Base-by-base conservation (phyloP, 2,329 filamentous ascomycete species). In the Exophiala lecanii-corni region DNA sequence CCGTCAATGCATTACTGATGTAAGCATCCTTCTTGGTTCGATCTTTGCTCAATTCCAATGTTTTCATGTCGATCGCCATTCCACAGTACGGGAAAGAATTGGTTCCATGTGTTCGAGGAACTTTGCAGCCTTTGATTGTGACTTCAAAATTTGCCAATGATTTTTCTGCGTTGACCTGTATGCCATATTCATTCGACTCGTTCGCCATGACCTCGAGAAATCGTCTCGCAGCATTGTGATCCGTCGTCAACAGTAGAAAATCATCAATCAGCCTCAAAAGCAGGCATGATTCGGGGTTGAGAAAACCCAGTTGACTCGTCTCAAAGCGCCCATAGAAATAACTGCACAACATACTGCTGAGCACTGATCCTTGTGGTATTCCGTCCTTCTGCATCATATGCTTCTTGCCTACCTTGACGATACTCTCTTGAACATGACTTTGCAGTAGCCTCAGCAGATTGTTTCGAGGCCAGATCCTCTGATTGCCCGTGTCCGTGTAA, bases 311-410 rank as follows among this genome's bases (percentile, higher is more conserved):
- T 10, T 82, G 69, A 18, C 80, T 72, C 5, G 66, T 66, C 63
- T 98, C 92, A 1, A 97, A 76, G 50, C 92, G 81, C 4, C 86
- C 89, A 60, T 98, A 98, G 63, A 97, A 96, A 65, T 94, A 91
- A 65, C 89, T 97, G 71, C 92, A 97, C 4, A 98, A 72, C 30
- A 89, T 72, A 32, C 84, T 86, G 0, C 89, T 96, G 4, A 98
- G 62, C 1, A 96, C 76, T 0, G 89, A 96, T 5, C 92, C 92
- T 62, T 98, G 92, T 0, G 92, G 89, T 28, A 98, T 97, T 10
- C 92, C 92, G 16, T 76, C 71, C 62, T 82, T 91, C 62, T 98
- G 92, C 17, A 87, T 78, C 61, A 92, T 96, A 61, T 82, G 89
- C 54, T 83, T 86, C 66, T 89, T 91, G 36, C 89, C 89, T 28